Conservation (phyloP, 192 early-diverging fungal species). For the Rhizoclosmatium globosum region DNA sequence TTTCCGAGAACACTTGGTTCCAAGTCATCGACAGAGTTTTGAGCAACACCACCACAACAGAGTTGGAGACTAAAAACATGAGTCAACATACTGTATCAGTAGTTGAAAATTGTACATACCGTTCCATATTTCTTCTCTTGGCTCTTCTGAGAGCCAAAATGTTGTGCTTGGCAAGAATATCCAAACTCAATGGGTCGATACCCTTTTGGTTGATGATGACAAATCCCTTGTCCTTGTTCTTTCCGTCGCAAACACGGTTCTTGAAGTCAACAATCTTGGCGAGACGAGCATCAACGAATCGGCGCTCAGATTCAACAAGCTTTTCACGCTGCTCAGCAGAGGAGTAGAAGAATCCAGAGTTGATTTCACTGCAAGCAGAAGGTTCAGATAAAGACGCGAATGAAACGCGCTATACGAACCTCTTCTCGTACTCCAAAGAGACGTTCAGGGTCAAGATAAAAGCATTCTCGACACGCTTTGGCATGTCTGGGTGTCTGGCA, state of each 20-base stretch:
- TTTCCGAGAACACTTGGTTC: conserved; percentile 82
- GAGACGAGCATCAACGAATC: conserved; percentile 93
- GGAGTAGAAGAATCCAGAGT: conserved; percentile 99
- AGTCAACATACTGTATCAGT: not conserved
- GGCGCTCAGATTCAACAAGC: conserved; percentile 96
- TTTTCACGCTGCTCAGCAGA: conserved; percentile 98
- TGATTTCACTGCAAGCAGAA: conserved; percentile 76
- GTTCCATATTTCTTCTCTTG: conserved; percentile 99
- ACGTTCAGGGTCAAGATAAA: conserved; percentile 96
- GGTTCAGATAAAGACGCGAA: not conserved
- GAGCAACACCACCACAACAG: conserved; percentile 91
- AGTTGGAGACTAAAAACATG: conserved; percentile 74
- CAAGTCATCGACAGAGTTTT: conserved; percentile 99
- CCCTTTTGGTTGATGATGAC: conserved; percentile 99
- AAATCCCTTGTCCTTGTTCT: conserved; percentile 85
- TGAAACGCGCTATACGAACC: conserved; percentile 45
- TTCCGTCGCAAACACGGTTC: conserved; percentile 88
- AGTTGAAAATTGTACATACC: conserved; percentile 43
- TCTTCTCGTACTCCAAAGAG: conserved; percentile 99
- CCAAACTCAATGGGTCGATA: conserved; percentile 96
- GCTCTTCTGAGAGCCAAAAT: conserved; percentile 95
- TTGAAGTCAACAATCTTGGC: conserved; percentile 97
- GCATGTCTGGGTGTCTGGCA: conserved; percentile 99
- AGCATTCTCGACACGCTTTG: conserved; percentile 89
- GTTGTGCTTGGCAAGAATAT: conserved; percentile 93